Conservation (phyloP, 148 eudicot species). For the Spergularia bocconei region DNA sequence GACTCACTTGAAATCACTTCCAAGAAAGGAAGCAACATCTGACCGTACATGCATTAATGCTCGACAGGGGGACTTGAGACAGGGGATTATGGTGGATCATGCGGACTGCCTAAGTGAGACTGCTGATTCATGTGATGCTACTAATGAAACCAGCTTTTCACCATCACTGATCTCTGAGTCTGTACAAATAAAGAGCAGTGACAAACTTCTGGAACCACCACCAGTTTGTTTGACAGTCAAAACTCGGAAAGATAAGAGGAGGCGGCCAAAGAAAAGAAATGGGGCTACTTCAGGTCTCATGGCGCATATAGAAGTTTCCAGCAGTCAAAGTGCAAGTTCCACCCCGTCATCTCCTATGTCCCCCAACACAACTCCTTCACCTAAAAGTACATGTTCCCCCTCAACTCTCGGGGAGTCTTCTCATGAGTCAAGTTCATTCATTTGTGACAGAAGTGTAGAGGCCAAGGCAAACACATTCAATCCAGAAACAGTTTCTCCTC, state of each 20-base stretch:
- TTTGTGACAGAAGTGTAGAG: constrained; percentile 23
- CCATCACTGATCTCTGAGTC: constrained; percentile 16
- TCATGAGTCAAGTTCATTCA: constrained; percentile 26
- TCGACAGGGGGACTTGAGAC: constrained; percentile 3
- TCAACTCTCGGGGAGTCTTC: constrained; percentile 30
- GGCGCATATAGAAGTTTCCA: constrained; percentile 64
- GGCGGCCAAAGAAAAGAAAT: constrained; percentile 64
- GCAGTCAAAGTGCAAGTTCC: constrained; percentile 91
- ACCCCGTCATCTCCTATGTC: constrained; percentile 92
- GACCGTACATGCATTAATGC: not conserved
- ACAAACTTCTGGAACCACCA: constrained; percentile 31
- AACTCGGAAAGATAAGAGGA: constrained; percentile 60
- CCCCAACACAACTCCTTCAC: constrained; percentile 42
- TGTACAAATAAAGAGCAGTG: constrained; percentile 29
- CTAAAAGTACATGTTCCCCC: constrained; percentile 34
- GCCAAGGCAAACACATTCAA: constrained; percentile 18
- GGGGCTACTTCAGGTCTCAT: constrained; percentile 36
- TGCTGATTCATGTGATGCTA: constrained; percentile 6
- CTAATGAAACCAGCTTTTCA: constrained; percentile 17
- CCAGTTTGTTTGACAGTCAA: constrained; percentile 54
- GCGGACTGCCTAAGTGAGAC: constrained; percentile 15
- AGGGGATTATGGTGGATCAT: constrained; percentile 18
- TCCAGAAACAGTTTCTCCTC: constrained; percentile 24
- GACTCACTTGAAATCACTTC: constrained; percentile 24
- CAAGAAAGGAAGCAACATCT: constrained; percentile 25